Base-by-base conservation (phyloP, 257 asterid genomes). In the Scutellaria minor region DNA sequence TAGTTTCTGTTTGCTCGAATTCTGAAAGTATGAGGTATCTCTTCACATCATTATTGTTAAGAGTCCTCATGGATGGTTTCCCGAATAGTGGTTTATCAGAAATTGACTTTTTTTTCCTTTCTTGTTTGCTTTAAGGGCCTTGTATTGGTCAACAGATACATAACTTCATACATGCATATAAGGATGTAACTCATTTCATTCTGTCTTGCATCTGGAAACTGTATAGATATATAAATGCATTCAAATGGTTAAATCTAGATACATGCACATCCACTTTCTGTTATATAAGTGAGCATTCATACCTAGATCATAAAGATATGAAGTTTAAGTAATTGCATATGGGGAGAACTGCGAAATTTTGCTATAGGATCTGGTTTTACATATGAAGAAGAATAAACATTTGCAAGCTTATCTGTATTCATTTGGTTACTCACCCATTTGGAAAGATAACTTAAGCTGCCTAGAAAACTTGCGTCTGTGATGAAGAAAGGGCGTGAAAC, bases 361-460 rank as follows among this genome's bases (percentile, higher is more conserved):
- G 40, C 18, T 18, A 18, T 18, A 18, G 18, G 18, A 18, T 18
- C 18, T 18, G 18, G 18, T 18, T 18, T 18, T 18, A 18, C 18
- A 18, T 18, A 22, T 45, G 40, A 45, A 27, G n/a, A 40, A 63
- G 44, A 61, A 53, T 53, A 11, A 15, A 22, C 4, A 44, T 39
- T 24, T 50, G 24, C 20, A 20, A 15, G 20, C 27, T 55, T 54
- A 11, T 13, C 2, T 48, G 71, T 66, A 7, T 13, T 48, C 6
- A n/a, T 9, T 62, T 37, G 1, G 61, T 40, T 37, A 9, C 68
- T 48, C 35, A n/a, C n/a, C 3, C 4, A n/a, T 46, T 75, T 22
- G 65, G 70, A 31, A 59, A 10, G 20, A 45, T 58, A 47, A n/a
- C 70, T 65, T 37, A 60, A 47, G 77, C 41, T 73, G 14, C 56